Evolutionary conservation across 371 early-diverging fungal species (phyloP).

Genomic region (Mortierella sp.): DNA sequence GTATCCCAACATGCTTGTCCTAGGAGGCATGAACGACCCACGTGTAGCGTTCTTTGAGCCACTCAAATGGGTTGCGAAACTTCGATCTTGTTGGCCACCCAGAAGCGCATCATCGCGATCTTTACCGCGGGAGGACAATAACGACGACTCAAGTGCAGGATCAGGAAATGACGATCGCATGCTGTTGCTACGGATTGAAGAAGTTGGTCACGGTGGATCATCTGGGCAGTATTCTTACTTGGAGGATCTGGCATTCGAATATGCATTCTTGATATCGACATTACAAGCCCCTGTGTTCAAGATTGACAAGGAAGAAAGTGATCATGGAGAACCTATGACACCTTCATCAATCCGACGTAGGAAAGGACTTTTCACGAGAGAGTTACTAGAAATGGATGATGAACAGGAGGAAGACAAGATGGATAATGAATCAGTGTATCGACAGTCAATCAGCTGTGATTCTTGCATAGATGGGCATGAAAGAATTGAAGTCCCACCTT

Average conservation of each 20-base stretch:
- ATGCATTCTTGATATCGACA: conserved; percentile 65
- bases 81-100: conserved; percentile 56
- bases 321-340: conserved; percentile 9
- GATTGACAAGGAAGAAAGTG: conserved; percentile 29
- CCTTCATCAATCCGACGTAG: conserved; percentile 33
- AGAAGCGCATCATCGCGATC: conserved; percentile 7
- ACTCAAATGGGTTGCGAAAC: conserved; percentile 70
- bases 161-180: conserved; percentile 27
- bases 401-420: conserved; percentile 1
- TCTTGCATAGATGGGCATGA: neutral
- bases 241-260: conserved; percentile 72
- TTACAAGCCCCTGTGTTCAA: conserved; percentile 54
- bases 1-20: conserved; percentile 70
- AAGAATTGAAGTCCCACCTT: neutral
- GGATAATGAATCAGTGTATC: conserved; percentile 29
- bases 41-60: conserved; percentile 73
- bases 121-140: neutral
- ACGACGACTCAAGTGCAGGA: neutral
- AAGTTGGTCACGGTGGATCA: conserved; percentile 71
- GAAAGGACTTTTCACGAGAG: conserved; percentile 32
- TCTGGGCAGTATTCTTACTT: conserved; percentile 68
- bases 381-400: conserved; percentile 28
- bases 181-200: conserved; percentile 64
- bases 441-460: conserved; percentile 17
- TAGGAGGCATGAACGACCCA: conserved; percentile 75